These are phyloP conservation scores for Fusarium mundagurra DNA, from an alignment of 2,329 filamentous ascomycete species.

Conservation along the genomic window DNA sequence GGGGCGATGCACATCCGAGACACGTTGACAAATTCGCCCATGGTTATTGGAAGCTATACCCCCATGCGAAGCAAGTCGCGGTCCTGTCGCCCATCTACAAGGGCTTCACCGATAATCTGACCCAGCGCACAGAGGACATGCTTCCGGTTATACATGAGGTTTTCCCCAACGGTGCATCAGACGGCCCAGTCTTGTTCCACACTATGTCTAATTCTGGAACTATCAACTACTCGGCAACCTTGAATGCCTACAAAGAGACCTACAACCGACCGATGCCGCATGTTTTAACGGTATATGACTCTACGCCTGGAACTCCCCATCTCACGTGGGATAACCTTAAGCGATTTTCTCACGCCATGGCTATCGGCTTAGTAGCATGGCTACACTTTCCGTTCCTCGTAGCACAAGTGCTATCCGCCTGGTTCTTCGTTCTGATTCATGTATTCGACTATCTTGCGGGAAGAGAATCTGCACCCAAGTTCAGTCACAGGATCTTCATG, in stretches of 20 bases:
- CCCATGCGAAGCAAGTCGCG: neutral
- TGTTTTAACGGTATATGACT: neutral
- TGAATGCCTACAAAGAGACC: conserved; percentile 4
- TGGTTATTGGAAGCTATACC: neutral
- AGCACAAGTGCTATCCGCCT: neutral
- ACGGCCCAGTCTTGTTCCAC: neutral
- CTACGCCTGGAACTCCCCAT: neutral
- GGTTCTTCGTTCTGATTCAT: neutral
- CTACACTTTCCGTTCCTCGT: neutral
- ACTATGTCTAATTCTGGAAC: neutral
- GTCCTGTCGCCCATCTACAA: neutral
- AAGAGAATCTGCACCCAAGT: neutral
- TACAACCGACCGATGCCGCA: neutral
- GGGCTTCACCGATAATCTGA: neutral
- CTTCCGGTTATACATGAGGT: neutral
- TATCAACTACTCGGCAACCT: neutral
- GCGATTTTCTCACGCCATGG: conserved; percentile 10
- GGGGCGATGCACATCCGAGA: conserved; percentile 7
- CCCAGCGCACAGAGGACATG: neutral
- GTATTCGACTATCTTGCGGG: neutral
- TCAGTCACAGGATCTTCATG: neutral
- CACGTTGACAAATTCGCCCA: neutral
- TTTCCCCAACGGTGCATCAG: rapidly evolving
- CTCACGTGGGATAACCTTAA: neutral
- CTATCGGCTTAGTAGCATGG: neutral